Conservation (phyloP, 1,139 yeast species). For the Sugiyamaella novakii region DNA sequence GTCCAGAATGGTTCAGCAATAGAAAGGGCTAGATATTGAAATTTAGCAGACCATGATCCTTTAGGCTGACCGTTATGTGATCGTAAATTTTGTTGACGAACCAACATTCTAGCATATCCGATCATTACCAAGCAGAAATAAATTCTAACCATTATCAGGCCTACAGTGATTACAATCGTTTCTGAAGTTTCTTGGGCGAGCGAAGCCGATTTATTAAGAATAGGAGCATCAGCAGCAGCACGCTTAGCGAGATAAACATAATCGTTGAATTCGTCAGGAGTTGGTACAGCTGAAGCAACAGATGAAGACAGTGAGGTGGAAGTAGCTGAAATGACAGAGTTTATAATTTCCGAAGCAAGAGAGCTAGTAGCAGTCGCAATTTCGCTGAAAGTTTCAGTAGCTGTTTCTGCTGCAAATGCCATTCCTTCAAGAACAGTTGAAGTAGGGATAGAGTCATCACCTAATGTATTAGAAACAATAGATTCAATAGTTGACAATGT, state of each 20-base stretch:
- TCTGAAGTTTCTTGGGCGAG: slow-evolving; percentile 70
- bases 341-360: slow-evolving; percentile 2
- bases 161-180: slow-evolving; percentile 59
- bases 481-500: neutral
- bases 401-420: slow-evolving; percentile 15
- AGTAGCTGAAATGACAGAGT: neutral
- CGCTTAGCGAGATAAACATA: slow-evolving; percentile 2
- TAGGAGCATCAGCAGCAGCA: slow-evolving; percentile 15
- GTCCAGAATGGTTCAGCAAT: slow-evolving; percentile 46
- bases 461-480: neutral
- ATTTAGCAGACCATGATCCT: slow-evolving; percentile 39
- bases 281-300: slow-evolving; percentile 1
- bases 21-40: slow-evolving; percentile 37
- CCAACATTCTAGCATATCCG: slow-evolving; percentile 56
- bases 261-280: slow-evolving; percentile 16
- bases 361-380: slow-evolving; percentile 19
- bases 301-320: neutral
- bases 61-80: slow-evolving; percentile 41
- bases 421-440: too few species aligned
- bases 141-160: slow-evolving; percentile 56
- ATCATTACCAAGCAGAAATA: slow-evolving; percentile 68
- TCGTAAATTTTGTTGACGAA: slow-evolving; percentile 41
- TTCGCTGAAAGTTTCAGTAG: slow-evolving; percentile 12
- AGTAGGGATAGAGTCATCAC: slow-evolving; percentile 3
- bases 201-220: slow-evolving; percentile 59